Evolutionary conservation across 352 stramenopile species (phyloP).

Genomic region (Phytopythium chamaehyphon): DNA sequence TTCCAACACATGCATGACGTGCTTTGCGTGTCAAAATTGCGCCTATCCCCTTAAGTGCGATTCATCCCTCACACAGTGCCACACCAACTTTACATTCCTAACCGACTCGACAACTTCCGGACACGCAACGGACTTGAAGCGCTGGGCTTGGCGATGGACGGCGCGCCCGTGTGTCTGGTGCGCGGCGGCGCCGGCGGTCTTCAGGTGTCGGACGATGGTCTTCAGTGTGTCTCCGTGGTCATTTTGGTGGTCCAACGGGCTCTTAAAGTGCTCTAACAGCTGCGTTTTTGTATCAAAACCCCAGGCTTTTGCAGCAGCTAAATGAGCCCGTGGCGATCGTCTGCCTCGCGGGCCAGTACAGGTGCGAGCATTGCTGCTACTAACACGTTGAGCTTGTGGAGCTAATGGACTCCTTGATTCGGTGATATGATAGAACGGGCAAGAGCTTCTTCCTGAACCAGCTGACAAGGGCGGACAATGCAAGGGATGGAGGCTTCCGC

Average conservation of each 20-base stretch:
- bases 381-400: background rate
- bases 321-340: slow-evolving; percentile 73
- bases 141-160: background rate
- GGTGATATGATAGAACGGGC: slow-evolving; percentile 42
- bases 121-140: too few species aligned
- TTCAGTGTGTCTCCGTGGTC: slow-evolving; percentile 28
- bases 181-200: slow-evolving; percentile 43
- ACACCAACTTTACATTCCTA: too few species aligned
- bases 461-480: slow-evolving; percentile 21
- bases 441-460: slow-evolving; percentile 90
- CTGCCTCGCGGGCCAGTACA: slow-evolving; percentile 77
- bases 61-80: too few species aligned
- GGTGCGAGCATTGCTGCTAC: slow-evolving; percentile 19
- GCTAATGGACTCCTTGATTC: background rate
- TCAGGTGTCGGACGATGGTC: slow-evolving; percentile 42
- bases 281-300: background rate
- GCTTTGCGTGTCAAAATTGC: too few species aligned
- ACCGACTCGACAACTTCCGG: too few species aligned
- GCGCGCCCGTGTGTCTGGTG: slow-evolving; percentile 60
- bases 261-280: background rate
- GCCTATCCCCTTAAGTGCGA: too few species aligned
- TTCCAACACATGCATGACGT: too few species aligned
- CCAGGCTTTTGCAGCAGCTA: slow-evolving; percentile 56
- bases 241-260: background rate
- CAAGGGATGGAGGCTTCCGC: slow-evolving; percentile 38